phyloP scores from a whole-genome alignment of 106 monocot genomes.

The Cymbidium sinense region DNA sequence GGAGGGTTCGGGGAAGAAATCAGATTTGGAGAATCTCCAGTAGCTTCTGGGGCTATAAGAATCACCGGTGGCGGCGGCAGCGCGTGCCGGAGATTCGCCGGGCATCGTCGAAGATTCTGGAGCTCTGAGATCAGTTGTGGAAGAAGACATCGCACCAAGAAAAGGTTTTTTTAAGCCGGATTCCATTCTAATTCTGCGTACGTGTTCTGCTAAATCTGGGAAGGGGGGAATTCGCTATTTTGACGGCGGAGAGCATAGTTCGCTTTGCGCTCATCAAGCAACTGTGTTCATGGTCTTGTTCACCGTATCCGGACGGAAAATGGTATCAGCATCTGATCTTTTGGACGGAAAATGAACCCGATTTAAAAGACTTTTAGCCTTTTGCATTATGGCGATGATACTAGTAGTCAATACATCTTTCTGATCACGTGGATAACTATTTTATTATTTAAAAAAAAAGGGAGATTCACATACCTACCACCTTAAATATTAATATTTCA shows the following conservation, averaged over 20 bases:
- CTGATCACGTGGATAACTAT: too few relatives aligned
- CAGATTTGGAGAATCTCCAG: conserved; percentile 24
- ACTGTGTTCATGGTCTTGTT: not conserved
- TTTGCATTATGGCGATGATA: too few relatives aligned
- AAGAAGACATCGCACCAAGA: not conserved
- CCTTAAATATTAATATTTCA: too few relatives aligned
- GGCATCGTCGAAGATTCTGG: not conserved
- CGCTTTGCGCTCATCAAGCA: too few relatives aligned
- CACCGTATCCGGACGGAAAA: not conserved
- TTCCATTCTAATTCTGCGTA: not conserved
- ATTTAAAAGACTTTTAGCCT: too few relatives aligned
- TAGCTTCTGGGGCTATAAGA: conserved; percentile 13
- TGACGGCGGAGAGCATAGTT: not conserved
- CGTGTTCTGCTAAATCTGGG: not conserved
- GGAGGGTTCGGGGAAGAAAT: conserved; percentile 40
- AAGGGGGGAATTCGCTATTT: not conserved
- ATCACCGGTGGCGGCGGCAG: not conserved
- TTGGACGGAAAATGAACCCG: too few relatives aligned
- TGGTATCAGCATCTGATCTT: too few relatives aligned
- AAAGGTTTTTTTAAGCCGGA: not conserved
- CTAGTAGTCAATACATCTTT: too few relatives aligned
- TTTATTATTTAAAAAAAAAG: too few relatives aligned
- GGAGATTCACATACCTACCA: too few relatives aligned
- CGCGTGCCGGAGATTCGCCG: not conserved
- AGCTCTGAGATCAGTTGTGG: not conserved